Percentiles rank a stretch among this genome's conserved stretches.
phyloP scores from a whole-genome alignment of 2,329 filamentous ascomycete species.

The Xylariaceae sp. region DNA sequence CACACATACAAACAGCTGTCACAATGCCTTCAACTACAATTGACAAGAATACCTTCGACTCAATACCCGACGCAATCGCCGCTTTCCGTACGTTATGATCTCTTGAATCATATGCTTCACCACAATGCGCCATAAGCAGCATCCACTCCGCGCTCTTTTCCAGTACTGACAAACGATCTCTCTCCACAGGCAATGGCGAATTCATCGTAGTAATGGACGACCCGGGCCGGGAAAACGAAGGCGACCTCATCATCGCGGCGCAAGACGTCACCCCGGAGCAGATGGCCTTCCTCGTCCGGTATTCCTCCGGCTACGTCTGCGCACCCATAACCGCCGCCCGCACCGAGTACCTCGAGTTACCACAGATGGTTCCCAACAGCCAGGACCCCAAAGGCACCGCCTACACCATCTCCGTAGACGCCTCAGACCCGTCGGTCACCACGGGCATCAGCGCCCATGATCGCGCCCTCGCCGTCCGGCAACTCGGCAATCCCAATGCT shows the following conservation, averaged over 20 bases:
- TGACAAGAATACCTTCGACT: slow-evolving; percentile 53
- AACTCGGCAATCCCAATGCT: slow-evolving; percentile 62
- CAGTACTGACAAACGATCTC: slow-evolving; percentile 10
- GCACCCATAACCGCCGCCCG: slow-evolving; percentile 69
- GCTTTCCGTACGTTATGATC: slow-evolving; percentile 52
- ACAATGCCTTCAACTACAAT: slow-evolving; percentile 49
- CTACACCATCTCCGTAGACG: slow-evolving; percentile 87
- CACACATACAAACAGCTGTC: neutral
- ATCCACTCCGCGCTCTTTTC: neutral
- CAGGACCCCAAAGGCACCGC: slow-evolving; percentile 87
- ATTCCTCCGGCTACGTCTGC: slow-evolving; percentile 89
- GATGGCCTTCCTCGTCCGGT: slow-evolving; percentile 93
- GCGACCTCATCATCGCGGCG: slow-evolving; percentile 93
- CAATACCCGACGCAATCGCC: slow-evolving; percentile 58
- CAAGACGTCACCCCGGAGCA: slow-evolving; percentile 77
- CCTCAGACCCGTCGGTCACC: slow-evolving; percentile 63
- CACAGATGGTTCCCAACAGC: slow-evolving; percentile 74
- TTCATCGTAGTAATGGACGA: slow-evolving; percentile 96
- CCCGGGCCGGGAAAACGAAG: slow-evolving; percentile 91
- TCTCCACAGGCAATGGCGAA: slow-evolving; percentile 62
- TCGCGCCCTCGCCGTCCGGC: slow-evolving; percentile 73
- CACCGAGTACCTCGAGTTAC: slow-evolving; percentile 67
- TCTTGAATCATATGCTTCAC: slow-evolving; percentile 6
- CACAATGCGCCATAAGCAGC: neutral
- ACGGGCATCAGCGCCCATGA: slow-evolving; percentile 92